A percentile compares a stretch with the other conserved stretches of the same genome.
phyloP scores from a whole-genome alignment of 768 basidiomycete genomes.

The Basidioascus undulatus region DNA sequence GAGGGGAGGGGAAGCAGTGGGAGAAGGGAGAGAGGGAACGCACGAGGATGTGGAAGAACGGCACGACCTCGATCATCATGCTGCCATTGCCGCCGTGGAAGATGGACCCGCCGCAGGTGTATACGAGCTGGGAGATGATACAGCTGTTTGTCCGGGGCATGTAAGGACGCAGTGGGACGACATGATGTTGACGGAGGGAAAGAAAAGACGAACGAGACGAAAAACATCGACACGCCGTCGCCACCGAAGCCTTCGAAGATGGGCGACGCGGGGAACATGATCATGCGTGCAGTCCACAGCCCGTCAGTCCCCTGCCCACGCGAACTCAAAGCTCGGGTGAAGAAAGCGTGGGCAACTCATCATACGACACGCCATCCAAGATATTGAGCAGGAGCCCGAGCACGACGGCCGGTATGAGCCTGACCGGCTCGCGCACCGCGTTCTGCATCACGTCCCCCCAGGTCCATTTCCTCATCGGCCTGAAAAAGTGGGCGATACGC shows the following conservation, averaged over 20 bases:
- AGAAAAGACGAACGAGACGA: slow-evolving; percentile 35
- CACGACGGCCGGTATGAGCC: slow-evolving; percentile 49
- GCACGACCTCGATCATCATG: slow-evolving; percentile 98
- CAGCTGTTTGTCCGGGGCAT: too few relatives aligned
- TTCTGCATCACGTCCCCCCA: slow-evolving; percentile 12
- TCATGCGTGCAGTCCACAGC: slow-evolving; percentile 16
- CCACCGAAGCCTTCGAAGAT: slow-evolving; percentile 60
- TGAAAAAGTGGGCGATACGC: neutral
- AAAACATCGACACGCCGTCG: slow-evolving; percentile 87
- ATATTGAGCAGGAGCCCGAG: slow-evolving; percentile 69
- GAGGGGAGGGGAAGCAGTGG: neutral
- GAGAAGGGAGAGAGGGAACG: neutral
- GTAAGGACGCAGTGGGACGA: slow-evolving; percentile 6
- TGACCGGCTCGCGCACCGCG: slow-evolving; percentile 14
- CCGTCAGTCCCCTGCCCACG: neutral
- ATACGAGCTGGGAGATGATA: slow-evolving; percentile 60
- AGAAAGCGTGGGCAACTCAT: slow-evolving; percentile 12
- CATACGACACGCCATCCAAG: slow-evolving; percentile 88
- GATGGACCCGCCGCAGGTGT: slow-evolving; percentile 57
- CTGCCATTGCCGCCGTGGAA: slow-evolving; percentile 79
- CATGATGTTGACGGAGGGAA: neutral
- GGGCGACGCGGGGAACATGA: slow-evolving; percentile 60
- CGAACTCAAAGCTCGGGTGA: neutral
- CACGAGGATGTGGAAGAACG: slow-evolving; percentile 22
- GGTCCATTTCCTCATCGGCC: slow-evolving; percentile 9